A percentile compares a stretch with the other conserved stretches of the same genome.
These are phyloP conservation scores for Umbelopsis sp. DNA, from an alignment of 192 early-diverging fungal species.

Conservation along the genomic window DNA sequence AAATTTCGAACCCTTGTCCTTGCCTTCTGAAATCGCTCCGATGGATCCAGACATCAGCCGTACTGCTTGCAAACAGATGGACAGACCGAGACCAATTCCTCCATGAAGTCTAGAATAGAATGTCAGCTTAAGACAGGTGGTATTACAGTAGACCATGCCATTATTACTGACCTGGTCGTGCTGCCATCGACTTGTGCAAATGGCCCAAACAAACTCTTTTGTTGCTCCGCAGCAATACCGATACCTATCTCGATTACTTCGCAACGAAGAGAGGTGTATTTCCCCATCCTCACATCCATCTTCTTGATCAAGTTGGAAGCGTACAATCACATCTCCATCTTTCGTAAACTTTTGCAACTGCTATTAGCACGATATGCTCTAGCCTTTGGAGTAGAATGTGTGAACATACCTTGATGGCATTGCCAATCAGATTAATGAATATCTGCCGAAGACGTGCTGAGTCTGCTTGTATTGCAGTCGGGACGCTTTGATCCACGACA, in stretches of 20 bases:
- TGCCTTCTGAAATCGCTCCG: constrained; percentile 39
- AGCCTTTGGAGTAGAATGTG: no score
- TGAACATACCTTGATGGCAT: constrained; percentile 77
- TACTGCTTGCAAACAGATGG: constrained; percentile 62
- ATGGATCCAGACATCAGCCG: constrained; percentile 60
- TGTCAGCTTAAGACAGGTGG: no score
- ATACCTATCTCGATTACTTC: constrained; percentile 58
- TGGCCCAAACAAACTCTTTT: constrained; percentile 56
- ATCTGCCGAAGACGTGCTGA: constrained; percentile 60
- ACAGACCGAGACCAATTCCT: constrained; percentile 67
- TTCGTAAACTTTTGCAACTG: no score
- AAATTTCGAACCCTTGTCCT: constrained; percentile 47
- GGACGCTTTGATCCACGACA: constrained; percentile 54
- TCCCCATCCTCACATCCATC: constrained; percentile 32
- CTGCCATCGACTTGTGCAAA: constrained; percentile 71
- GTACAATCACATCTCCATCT: constrained; percentile 56
- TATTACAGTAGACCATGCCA: no score
- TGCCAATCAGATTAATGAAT: constrained; percentile 59
- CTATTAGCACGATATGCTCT: no score
- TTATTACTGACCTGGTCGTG: no score
- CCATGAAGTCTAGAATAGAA: constrained; percentile 69
- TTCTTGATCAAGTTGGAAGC: constrained; percentile 40
- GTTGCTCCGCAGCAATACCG: constrained; percentile 49
- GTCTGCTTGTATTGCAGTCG: constrained; percentile 55
- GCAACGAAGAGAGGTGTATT: constrained; percentile 39